These are phyloP conservation scores for Phytomonas sp. DNA, from an alignment of 208 protist genomes.

Conservation along the genomic window DNA sequence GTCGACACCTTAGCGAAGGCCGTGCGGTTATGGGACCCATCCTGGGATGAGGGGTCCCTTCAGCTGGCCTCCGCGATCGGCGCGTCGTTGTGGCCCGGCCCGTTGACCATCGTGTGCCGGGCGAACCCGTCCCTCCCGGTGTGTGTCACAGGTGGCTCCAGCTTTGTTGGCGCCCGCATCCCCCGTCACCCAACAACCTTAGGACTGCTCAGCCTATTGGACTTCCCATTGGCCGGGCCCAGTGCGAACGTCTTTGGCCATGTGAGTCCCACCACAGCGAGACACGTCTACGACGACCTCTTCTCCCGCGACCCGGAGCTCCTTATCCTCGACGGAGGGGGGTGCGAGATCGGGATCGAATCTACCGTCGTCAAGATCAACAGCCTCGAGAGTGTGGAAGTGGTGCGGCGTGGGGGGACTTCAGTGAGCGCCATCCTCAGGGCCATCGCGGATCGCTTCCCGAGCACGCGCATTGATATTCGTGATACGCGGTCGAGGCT, in stretches of 20 bases:
- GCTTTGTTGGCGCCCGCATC: conserved; percentile 83
- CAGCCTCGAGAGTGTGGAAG: conserved; percentile 39
- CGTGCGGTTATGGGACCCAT: conserved; percentile 50
- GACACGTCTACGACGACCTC: conserved; percentile 90
- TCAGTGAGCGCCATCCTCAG: conserved; percentile 57
- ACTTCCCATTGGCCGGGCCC: conserved; percentile 84
- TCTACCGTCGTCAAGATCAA: conserved; percentile 87
- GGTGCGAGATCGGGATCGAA: conserved; percentile 88
- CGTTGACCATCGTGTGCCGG: conserved; percentile 85
- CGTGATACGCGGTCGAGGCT: conserved; percentile 43
- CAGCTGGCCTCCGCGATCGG: conserved; percentile 56
- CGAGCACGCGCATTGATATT: conserved; percentile 39
- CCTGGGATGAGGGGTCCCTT: conserved; percentile 27
- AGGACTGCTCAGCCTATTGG: conserved; percentile 46
- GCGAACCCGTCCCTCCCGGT: conserved; percentile 49
- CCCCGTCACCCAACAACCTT: conserved; percentile 68
- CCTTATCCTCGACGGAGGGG: conserved; percentile 82
- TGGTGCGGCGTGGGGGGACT: conserved; percentile 76
- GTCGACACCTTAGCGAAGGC: conserved; percentile 62
- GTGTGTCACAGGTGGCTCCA: conserved; percentile 79
- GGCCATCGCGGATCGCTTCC: conserved; percentile 30
- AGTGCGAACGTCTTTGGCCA: conserved; percentile 92
- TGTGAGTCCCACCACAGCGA: conserved; percentile 83
- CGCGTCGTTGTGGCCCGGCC: conserved; percentile 85
- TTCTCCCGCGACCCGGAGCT: conserved; percentile 58